Base-by-base conservation (phyloP, 2,329 filamentous ascomycete species). In the Aspergillus costaricaensis region DNA sequence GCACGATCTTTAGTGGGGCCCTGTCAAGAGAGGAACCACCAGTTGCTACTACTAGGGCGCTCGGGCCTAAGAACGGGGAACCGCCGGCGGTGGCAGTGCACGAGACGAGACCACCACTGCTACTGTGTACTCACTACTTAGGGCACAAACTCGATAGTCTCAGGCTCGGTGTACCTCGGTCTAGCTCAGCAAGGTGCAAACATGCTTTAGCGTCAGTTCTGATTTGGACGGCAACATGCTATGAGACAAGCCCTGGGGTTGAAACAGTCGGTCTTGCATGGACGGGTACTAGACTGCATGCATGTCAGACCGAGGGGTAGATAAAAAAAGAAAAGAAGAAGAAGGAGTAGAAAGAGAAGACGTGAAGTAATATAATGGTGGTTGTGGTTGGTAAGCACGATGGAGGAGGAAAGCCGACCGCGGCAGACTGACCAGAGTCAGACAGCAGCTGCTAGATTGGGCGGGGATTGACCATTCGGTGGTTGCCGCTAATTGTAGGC, bases 401-500 rank as follows among this genome's bases (percentile, higher is more conserved):
- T 14, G 23, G 21, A 27, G 21, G 23, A 27, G 14, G 51, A 25
- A 41, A 21, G 10, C 23, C 51, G 32, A 54, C 32, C 19, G n/a
- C 17, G n/a, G 19, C n/a, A 55, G 12, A 36, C 17, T 14, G 32
- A 36, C 32, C n/a, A n/a, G n/a, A n/a, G n/a, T n/a, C 8, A 32
- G 10, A 32, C 30, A 32, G 30, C 30, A 1, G 27, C 27, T 21
- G 39, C 23, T 41, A 8, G 52, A 47, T 47, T 44, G 25, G 41
- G 39, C 17, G 19, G 30, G 17, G 12, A 30, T 36, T 36, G 32
- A 36, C 32, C 15, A 9, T 17, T 15, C 15, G n/a, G 17, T 9
- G 23, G 14, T 30, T n/a, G 39, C 53, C 53, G 43, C 53, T 55
- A 55, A 43, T 23, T 47, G 53, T 23, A 55, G 53, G 41, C 39